A percentile compares a stretch with the other conserved stretches of the same genome.
These are phyloP conservation scores for Geotrichum candidum DNA, from an alignment of 1,139 yeast genomes.

Conservation along the genomic window DNA sequence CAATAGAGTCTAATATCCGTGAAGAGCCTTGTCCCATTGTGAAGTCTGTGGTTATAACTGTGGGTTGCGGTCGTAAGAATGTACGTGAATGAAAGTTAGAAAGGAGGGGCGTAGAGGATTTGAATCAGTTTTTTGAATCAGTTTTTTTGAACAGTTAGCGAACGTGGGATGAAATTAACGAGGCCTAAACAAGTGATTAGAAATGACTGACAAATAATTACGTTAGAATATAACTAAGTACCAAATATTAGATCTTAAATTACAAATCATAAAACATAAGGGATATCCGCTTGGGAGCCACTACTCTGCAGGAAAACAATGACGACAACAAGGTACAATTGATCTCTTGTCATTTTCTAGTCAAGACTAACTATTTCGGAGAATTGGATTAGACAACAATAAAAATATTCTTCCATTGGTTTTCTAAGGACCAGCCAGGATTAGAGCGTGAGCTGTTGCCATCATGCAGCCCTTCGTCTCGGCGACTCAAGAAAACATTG, in stretches of 20 bases:
- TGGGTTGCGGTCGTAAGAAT: neutral
- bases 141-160: too few species aligned
- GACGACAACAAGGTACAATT: neutral
- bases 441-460: neutral
- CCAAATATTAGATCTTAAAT: too few species aligned
- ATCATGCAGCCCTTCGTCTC: neutral
- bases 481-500: neutral
- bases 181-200: too few species aligned
- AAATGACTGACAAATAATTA: too few species aligned
- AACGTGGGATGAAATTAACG: too few species aligned
- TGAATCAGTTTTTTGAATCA: too few species aligned
- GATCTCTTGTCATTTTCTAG: neutral
- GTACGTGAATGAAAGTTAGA: neutral
- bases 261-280: too few species aligned
- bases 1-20: conserved; percentile 57
- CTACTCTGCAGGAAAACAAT: neutral
- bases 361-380: neutral
- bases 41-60: neutral
- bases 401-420: neutral
- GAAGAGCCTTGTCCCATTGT: conserved; percentile 66
- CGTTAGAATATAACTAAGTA: too few species aligned
- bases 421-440: neutral
- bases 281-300: neutral
- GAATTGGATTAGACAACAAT: neutral
- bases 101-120: neutral